These are phyloP conservation scores for Mucor velutinosus DNA, from an alignment of 371 early-diverging fungal species.

Conservation along the genomic window DNA sequence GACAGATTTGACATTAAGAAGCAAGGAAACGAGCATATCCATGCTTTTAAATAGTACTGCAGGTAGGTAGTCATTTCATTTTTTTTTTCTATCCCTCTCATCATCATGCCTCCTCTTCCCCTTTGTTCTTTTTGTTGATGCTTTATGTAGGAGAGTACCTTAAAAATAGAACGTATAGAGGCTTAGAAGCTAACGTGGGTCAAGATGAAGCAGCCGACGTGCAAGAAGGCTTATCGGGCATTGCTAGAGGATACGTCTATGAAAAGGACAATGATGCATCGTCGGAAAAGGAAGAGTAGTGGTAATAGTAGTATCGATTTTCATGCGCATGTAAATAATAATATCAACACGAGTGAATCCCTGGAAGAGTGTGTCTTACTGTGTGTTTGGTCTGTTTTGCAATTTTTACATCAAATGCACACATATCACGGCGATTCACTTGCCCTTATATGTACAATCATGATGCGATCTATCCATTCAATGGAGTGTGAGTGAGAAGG, in stretches of 20 bases:
- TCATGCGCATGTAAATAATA: slow-evolving; percentile 4
- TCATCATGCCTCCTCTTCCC: neutral
- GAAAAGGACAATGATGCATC: slow-evolving; percentile 29
- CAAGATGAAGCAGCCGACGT: slow-evolving; percentile 67
- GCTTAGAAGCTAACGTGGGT: slow-evolving; percentile 75
- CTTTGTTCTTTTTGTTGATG: neutral
- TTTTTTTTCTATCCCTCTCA: neutral
- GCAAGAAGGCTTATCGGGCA: slow-evolving; percentile 83
- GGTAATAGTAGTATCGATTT: neutral
- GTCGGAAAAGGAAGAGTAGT: neutral
- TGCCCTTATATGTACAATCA: neutral
- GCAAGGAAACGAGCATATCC: slow-evolving; percentile 64
- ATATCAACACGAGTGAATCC: neutral
- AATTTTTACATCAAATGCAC: slow-evolving; percentile 3
- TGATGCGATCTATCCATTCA: neutral
- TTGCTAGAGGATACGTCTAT: slow-evolving; percentile 80
- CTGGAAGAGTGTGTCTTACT: neutral
- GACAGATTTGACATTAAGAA: slow-evolving; percentile 61
- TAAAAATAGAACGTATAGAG: slow-evolving; percentile 73
- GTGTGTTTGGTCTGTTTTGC: neutral
- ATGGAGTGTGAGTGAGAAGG: neutral
- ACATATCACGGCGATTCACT: slow-evolving; percentile 1
- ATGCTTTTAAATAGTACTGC: slow-evolving; percentile 77
- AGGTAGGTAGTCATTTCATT: slow-evolving; percentile 51
- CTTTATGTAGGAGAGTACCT: slow-evolving; percentile 61